A percentile compares a stretch with the other conserved stretches of the same genome.
These are phyloP conservation scores for Ustilago bromivora DNA, from an alignment of 1,284 basidiomycete genomes.

Conservation along the genomic window DNA sequence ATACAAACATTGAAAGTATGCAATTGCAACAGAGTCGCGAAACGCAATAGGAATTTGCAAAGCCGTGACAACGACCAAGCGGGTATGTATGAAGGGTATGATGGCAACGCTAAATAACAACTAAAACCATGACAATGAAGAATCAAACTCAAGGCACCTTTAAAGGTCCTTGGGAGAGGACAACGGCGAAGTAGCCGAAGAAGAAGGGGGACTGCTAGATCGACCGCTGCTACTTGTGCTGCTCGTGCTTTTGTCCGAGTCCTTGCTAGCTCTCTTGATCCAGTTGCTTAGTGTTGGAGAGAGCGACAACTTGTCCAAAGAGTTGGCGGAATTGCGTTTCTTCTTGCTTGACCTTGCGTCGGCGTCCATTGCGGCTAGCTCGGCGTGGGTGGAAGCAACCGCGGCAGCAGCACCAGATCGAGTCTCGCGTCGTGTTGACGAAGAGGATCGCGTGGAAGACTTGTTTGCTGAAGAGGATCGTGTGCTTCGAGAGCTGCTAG, in stretches of 20 bases:
- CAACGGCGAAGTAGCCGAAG: conserved; percentile 8
- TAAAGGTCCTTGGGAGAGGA: conserved; percentile 26
- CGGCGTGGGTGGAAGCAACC: conserved; percentile 9
- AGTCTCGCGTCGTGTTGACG: not conserved
- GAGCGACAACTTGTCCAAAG: conserved; percentile 22
- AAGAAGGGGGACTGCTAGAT: conserved; percentile 5
- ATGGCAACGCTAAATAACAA: too few species aligned
- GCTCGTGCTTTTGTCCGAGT: conserved; percentile 27
- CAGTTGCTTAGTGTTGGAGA: conserved; percentile 33
- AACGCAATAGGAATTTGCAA: not conserved
- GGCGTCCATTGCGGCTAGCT: conserved; percentile 12
- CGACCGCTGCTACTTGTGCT: not conserved
- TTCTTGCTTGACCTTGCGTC: conserved; percentile 16
- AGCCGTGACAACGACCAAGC: not conserved
- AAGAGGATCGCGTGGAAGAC: conserved; percentile 1
- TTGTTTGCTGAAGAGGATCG: not conserved
- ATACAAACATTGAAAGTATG: not conserved
- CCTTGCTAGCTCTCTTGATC: conserved; percentile 31
- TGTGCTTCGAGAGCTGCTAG: conserved; percentile 5
- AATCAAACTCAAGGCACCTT: not conserved
- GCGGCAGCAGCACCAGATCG: not conserved
- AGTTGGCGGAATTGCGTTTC: conserved; percentile 25
- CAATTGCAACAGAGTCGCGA: not conserved
- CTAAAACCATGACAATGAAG: not conserved
- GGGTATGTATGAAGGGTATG: conserved; percentile 3